phyloP scores from a whole-genome alignment of 192 early-diverging fungal genomes.

The Coemansia sp. region DNA sequence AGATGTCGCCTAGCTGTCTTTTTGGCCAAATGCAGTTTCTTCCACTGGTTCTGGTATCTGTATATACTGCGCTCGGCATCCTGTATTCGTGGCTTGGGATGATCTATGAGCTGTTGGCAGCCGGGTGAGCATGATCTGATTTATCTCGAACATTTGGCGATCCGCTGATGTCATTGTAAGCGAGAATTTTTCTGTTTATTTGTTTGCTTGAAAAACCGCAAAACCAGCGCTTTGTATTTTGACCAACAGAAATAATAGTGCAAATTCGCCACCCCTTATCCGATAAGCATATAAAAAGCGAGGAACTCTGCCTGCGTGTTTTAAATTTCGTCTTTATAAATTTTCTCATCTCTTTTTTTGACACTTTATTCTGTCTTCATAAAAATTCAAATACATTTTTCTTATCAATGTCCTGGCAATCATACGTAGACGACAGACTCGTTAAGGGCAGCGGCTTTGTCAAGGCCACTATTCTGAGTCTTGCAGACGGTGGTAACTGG shows the following conservation, averaged over 20 bases:
- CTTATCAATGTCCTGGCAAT: conserved; percentile 64
- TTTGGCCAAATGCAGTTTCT: conserved; percentile 68
- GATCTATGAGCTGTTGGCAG: conserved; percentile 30
- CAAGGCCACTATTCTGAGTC: conserved; percentile 79
- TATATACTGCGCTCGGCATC: conserved; percentile 76
- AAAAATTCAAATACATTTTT: conserved; percentile 5
- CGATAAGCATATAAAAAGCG: neutral
- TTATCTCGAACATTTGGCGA: neutral
- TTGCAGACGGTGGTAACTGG: conserved; percentile 73
- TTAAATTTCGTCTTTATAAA: conserved; percentile 5
- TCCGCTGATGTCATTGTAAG: neutral
- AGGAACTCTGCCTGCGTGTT: neutral
- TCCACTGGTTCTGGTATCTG: conserved; percentile 76
- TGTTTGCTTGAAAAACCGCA: neutral
- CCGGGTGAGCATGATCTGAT: neutral
- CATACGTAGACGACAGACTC: conserved; percentile 81
- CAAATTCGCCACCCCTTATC: neutral
- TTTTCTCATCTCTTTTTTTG: neutral
- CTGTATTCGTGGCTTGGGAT: conserved; percentile 68
- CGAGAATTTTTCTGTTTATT: neutral
- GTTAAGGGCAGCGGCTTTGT: conserved; percentile 69
- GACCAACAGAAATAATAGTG: too few relatives aligned
- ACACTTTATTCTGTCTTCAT: conserved; percentile 7
- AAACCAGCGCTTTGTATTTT: too few relatives aligned
- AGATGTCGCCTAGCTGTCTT: conserved; percentile 19